Evolutionary conservation across 164 flowering plant genomes (phyloP), one percentile per base, ranked within the genome.

Genomic region (Stephania yunnanensis): DNA sequence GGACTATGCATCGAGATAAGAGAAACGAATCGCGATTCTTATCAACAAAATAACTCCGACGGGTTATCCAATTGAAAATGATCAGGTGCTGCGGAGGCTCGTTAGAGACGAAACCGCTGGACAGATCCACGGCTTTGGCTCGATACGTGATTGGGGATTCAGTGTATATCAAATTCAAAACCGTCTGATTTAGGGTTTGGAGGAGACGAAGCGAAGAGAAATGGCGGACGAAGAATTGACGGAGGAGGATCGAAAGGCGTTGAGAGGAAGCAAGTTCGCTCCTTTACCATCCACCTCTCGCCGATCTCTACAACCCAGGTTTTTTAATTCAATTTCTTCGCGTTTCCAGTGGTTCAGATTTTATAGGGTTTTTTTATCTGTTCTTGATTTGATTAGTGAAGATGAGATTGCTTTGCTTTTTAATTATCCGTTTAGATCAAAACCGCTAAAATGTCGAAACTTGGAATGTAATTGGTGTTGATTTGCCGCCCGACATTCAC

Each of bases 181-280:
- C 4, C 3, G n/a, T 6, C 46, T 6, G 12, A 46, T 36, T 17
- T 10, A 44, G 73, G n/a, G 61, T 20, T 20, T 22, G 20, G 29
- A 10, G 30, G 9, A 29, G 68, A 19, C 12, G 45, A 7, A 19
- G 15, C 30, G 31, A 10, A 50, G 50, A 73, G 64, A 25, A 70
- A 75, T 74, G 84, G 81, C 7, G 80, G 75, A 66, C 76, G 90
- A 88, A 29, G 84, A 70, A 15, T 77, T 91, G 45, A 86, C 85
- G 6, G 98, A 94, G 64, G 98, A 92, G 1, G 97, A 94, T 64
- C 85, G 89, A 55, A 81, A 76, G 71, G 97, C 98, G 42, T 82
- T 94, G 7, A 82, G 98, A 46, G 92, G 97, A 45, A 94, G 97
- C 86, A 91, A 91, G 83, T 94, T 94, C 70, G 97, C 95, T 4